Conservation (phyloP, 371 early-diverging fungal species). For the Actinomortierella wolfii region DNA sequence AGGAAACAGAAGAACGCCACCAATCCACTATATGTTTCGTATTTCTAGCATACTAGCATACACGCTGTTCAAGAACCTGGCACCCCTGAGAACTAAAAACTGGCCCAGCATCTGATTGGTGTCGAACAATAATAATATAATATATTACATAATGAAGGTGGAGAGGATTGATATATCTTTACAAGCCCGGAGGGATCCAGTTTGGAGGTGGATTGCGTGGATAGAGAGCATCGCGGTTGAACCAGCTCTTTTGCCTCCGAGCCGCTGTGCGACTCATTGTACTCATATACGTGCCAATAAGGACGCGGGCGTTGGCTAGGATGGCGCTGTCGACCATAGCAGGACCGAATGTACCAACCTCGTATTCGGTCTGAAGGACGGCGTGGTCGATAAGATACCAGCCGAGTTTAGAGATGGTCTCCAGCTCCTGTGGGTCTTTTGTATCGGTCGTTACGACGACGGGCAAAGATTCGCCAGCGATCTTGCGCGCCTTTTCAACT, state of each 20-base stretch:
- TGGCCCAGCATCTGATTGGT: no score
- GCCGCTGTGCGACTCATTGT: constrained; percentile 31
- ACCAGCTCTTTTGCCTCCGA: constrained; percentile 25
- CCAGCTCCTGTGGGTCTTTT: constrained; percentile 16
- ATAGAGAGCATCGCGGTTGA: constrained; percentile 14
- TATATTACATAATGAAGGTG: background rate
- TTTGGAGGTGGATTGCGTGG: constrained; percentile 19
- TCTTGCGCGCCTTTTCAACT: constrained; percentile 10
- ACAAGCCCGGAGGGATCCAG: constrained; percentile 5
- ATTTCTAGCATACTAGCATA: no score
- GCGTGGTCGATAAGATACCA: constrained; percentile 29
- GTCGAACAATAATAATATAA: no score
- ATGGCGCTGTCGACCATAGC: constrained; percentile 35
- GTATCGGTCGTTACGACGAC: constrained; percentile 34
- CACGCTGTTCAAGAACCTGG: no score
- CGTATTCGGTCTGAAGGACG: constrained; percentile 18
- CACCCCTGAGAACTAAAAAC: no score
- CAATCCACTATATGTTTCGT: no score
- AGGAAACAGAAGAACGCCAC: no score
- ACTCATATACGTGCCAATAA: constrained; percentile 26
- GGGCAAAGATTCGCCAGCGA: constrained; percentile 11
- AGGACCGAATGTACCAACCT: constrained; percentile 31
- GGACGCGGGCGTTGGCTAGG: constrained; percentile 23
- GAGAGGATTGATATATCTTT: background rate
- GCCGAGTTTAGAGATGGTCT: constrained; percentile 21